Percentiles rank a stretch among this genome's conserved stretches.
Evolutionary conservation across 2,329 filamentous ascomycete genomes (phyloP).

Genomic region (Beauveria bassiana): DNA sequence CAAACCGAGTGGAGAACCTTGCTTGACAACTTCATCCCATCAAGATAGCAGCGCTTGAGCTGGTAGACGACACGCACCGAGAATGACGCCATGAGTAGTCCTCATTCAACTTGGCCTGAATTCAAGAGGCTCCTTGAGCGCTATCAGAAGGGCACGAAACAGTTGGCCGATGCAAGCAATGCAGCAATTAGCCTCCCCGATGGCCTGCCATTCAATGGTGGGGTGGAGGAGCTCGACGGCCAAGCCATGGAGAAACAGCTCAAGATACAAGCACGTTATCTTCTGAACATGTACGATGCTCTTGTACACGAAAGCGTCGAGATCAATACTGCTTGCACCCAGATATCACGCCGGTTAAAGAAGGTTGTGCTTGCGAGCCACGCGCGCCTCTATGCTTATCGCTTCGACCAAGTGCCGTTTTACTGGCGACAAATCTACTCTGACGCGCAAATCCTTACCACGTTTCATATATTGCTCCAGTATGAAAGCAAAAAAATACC

Average conservation of each 20-base stretch:
- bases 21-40: neutral
- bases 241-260: constrained; percentile 22
- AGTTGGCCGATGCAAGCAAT: neutral
- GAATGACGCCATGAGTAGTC: neutral
- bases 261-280: constrained; percentile 20
- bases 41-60: neutral
- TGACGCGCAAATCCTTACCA: constrained; percentile 60
- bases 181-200: neutral
- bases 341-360: constrained; percentile 37
- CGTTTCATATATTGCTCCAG: constrained; percentile 30
- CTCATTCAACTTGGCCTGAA: neutral
- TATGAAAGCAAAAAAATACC: neutral
- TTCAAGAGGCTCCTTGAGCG: neutral
- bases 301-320: neutral
- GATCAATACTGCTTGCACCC: constrained; percentile 1
- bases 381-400: constrained; percentile 61
- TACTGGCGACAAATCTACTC: constrained; percentile 67
- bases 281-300: constrained; percentile 19
- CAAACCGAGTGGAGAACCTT: neutral
- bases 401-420: constrained; percentile 56
- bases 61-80: neutral
- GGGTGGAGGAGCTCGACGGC: neutral
- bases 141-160: neutral
- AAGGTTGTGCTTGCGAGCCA: constrained; percentile 53
- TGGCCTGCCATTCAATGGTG: neutral